phyloP scores from a whole-genome alignment of 108 stramenopile genomes.

The Cyclotella cryptica region DNA sequence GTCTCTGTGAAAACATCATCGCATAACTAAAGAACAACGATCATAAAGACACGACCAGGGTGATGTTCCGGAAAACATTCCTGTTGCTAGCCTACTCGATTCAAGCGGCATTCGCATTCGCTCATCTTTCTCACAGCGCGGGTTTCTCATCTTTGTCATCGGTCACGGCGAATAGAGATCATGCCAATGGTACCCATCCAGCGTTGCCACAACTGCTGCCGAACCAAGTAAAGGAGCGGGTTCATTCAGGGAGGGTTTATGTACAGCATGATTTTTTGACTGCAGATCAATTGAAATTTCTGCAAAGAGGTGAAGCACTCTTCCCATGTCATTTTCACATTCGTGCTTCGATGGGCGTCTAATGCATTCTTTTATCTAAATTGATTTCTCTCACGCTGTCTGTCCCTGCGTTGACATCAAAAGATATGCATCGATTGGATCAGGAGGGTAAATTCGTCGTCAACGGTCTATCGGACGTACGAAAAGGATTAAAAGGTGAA shows the following conservation, averaged over 20 bases:
- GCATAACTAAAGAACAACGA: too few relatives aligned
- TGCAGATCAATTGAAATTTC: constrained; percentile 25
- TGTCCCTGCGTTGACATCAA: too few relatives aligned
- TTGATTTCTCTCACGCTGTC: too few relatives aligned
- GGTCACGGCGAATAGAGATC: too few relatives aligned
- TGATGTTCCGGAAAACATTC: too few relatives aligned
- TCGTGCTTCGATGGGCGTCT: not conserved
- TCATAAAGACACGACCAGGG: too few relatives aligned
- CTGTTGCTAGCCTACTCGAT: too few relatives aligned
- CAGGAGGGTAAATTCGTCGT: constrained; percentile 24
- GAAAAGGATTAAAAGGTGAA: constrained; percentile 21
- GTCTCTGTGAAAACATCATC: too few relatives aligned
- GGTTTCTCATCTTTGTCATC: too few relatives aligned
- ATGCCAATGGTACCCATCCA: not conserved
- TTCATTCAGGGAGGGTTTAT: constrained; percentile 43
- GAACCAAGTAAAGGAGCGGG: constrained; percentile 3
- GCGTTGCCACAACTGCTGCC: not conserved
- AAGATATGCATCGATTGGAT: constrained; percentile 39
- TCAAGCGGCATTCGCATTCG: too few relatives aligned
- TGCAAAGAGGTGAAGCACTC: constrained; percentile 10
- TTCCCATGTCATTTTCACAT: not conserved
- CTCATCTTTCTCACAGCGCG: too few relatives aligned
- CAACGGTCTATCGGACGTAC: constrained; percentile 19
- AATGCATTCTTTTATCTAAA: not conserved
- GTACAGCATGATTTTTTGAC: constrained; percentile 43